Evolutionary conservation across 176 grass and related monocot species (phyloP).

Genomic region (Bromus sterilis): DNA sequence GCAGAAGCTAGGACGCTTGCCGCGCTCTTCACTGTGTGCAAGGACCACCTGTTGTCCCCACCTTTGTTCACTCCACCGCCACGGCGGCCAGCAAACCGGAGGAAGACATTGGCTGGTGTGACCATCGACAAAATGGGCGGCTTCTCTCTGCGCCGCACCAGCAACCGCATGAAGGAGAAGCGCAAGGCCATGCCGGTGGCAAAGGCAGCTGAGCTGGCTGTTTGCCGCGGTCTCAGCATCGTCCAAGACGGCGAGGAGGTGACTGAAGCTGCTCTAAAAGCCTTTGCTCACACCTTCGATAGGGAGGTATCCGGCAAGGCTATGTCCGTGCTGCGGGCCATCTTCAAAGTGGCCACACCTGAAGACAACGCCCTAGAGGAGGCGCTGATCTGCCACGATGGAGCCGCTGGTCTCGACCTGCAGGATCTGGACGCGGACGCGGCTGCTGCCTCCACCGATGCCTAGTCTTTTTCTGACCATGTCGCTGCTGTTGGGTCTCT

Average conservation of each 20-base stretch:
- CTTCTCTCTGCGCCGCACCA: background rate
- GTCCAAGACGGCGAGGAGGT: background rate
- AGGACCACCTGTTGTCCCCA: background rate
- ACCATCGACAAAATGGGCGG: fast-evolving
- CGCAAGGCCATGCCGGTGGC: too few relatives aligned
- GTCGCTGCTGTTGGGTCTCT: too few relatives aligned
- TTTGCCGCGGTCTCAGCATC: background rate
- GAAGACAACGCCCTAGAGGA: background rate
- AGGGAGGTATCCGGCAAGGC: background rate
- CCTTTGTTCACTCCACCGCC: background rate
- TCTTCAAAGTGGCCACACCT: background rate
- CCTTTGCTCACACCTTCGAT: background rate
- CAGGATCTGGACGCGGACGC: too few relatives aligned
- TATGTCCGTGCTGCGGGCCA: fast-evolving
- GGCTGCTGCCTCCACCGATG: too few relatives aligned
- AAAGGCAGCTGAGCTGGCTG: too few relatives aligned
- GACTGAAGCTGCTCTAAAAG: fast-evolving
- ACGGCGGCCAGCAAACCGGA: too few relatives aligned
- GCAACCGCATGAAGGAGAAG: background rate
- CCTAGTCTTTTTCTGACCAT: too few relatives aligned
- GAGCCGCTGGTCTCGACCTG: background rate
- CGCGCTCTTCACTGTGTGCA: background rate
- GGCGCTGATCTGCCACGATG: background rate
- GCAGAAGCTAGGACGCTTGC: too few relatives aligned
- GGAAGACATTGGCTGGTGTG: background rate